These are phyloP conservation scores for Hericium rajendrae DNA, from an alignment of 768 basidiomycete genomes.

Conservation along the genomic window DNA sequence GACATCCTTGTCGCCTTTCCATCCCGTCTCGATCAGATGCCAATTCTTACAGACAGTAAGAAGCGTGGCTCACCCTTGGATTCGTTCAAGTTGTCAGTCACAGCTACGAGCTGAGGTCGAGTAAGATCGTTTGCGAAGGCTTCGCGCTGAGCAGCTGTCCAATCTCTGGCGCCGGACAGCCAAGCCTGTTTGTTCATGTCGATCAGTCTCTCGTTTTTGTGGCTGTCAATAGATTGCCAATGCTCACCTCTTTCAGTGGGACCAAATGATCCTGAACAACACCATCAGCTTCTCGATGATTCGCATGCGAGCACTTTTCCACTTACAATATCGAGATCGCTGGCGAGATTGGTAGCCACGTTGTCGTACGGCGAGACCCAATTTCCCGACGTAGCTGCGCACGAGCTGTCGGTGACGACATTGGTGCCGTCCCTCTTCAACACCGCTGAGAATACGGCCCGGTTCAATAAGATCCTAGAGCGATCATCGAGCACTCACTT, in stretches of 20 bases:
- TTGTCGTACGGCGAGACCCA: constrained; percentile 47
- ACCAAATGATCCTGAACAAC: constrained; percentile 39
- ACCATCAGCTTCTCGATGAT: not conserved
- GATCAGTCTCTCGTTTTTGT: not conserved
- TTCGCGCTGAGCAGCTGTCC: constrained; percentile 42
- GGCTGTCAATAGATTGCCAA: not conserved
- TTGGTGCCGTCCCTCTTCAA: constrained; percentile 23
- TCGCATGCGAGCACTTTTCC: not conserved
- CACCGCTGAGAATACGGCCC: constrained; percentile 12
- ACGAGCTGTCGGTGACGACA: constrained; percentile 33
- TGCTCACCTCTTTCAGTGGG: constrained; percentile 38
- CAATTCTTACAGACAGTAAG: not conserved
- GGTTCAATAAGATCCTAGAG: not conserved
- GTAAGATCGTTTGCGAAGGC: constrained; percentile 47
- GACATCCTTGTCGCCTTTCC: constrained; percentile 38
- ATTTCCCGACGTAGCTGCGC: constrained; percentile 35
- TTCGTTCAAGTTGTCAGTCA: constrained; percentile 37
- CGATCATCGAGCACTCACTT: constrained; percentile 23
- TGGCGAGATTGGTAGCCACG: constrained; percentile 33
- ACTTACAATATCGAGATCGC: constrained; percentile 42
- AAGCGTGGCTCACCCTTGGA: constrained; percentile 31
- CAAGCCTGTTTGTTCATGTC: constrained; percentile 30
- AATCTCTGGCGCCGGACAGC: constrained; percentile 43
- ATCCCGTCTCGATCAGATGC: not conserved
- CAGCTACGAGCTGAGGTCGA: constrained; percentile 44